These are phyloP conservation scores for Trametes punicea DNA, from an alignment of 768 basidiomycete genomes.

Conservation along the genomic window DNA sequence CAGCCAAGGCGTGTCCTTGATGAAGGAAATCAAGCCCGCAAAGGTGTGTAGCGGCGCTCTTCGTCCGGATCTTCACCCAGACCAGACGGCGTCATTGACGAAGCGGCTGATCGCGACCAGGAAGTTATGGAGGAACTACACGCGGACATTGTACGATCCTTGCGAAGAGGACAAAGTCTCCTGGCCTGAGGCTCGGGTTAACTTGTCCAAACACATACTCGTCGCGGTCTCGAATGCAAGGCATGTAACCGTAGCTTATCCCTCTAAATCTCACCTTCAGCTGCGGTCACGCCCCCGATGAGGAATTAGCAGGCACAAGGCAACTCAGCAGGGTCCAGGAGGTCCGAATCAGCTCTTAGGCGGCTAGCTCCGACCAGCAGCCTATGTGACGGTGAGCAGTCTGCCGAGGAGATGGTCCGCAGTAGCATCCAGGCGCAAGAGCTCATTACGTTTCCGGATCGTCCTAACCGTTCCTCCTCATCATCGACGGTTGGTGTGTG, in stretches of 20 bases:
- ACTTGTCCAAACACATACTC: neutral
- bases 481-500: neutral
- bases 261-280: neutral
- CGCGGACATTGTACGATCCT: slow-evolving; percentile 39
- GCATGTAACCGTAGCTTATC: slow-evolving; percentile 9
- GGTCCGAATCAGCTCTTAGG: neutral
- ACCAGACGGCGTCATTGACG: slow-evolving; percentile 13
- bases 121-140: slow-evolving; percentile 54
- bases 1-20: slow-evolving; percentile 59
- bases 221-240: neutral
- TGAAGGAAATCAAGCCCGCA: slow-evolving; percentile 42
- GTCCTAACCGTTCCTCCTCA: neutral
- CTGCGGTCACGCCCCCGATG: slow-evolving; percentile 15
- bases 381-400: neutral
- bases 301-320: neutral
- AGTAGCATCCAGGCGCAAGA: neutral
- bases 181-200: slow-evolving; percentile 7
- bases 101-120: slow-evolving; percentile 31
- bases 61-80: neutral
- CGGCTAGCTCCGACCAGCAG: neutral
- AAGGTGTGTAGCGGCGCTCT: slow-evolving; percentile 31
- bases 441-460: slow-evolving; percentile 13
- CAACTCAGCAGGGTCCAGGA: neutral
- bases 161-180: slow-evolving; percentile 23
- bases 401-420: neutral